Percentiles rank a stretch among this genome's conserved stretches.
Conservation (phyloP, 2,329 filamentous ascomycete genomes). For the Karstenula rhodostoma region DNA sequence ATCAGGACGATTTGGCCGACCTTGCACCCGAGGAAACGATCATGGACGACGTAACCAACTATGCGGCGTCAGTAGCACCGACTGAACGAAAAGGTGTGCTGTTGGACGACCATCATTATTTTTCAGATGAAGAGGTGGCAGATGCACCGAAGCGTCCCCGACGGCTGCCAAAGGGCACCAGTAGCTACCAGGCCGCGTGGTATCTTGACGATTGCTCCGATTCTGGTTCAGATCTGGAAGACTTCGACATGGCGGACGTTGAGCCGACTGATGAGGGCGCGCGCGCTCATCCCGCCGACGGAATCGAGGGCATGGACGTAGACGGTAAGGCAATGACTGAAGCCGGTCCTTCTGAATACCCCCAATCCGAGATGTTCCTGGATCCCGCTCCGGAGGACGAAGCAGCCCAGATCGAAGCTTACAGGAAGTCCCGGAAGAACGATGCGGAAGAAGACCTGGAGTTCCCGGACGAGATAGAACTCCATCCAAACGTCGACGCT, state of each 20-base stretch:
- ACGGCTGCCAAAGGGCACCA: conserved; percentile 87
- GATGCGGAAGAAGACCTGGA: conserved; percentile 91
- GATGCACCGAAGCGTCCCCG: conserved; percentile 70
- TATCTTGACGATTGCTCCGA: conserved; percentile 83
- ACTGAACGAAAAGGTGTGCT: conserved; percentile 79
- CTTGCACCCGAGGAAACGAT: conserved; percentile 85
- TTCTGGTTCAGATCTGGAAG: conserved; percentile 81
- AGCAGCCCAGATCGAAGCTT: conserved; percentile 80
- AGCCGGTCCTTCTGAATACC: conserved; percentile 84
- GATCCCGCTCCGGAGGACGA: conserved; percentile 83
- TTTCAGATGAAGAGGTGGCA: conserved; percentile 82
- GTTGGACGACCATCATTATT: conserved; percentile 97
- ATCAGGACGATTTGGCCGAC: conserved; percentile 82
- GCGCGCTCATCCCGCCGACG: conserved; percentile 78
- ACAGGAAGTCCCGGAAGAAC: conserved; percentile 76
- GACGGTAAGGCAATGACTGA: conserved; percentile 72
- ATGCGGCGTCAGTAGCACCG: conserved; percentile 55
- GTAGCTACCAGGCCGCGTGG: conserved; percentile 94
- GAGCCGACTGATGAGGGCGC: conserved; percentile 58
- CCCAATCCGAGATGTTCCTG: conserved; percentile 90
- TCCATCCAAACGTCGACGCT: conserved; percentile 86
- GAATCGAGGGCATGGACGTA: conserved; percentile 69
- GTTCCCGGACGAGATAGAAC: conserved; percentile 96
- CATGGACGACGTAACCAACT: conserved; percentile 73
- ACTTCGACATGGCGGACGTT: conserved; percentile 67